Conservation (phyloP, 2,329 filamentous ascomycete genomes). For the Macrophomina phaseolina region DNA sequence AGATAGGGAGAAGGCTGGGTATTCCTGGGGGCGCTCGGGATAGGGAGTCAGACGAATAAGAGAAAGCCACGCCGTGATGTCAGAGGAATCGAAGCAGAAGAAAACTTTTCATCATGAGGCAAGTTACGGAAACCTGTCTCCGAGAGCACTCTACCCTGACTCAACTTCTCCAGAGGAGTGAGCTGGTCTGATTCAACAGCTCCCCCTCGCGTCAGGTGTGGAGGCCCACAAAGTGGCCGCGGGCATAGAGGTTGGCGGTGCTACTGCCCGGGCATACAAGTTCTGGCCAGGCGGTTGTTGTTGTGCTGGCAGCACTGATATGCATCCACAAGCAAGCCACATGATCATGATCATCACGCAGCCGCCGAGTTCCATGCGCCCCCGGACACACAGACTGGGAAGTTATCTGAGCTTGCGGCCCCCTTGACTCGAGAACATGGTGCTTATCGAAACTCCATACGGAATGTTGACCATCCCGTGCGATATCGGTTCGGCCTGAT, state of each 20-base stretch:
- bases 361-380: constrained; percentile 13
- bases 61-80: constrained; percentile 6
- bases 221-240: constrained; percentile 8
- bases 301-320: constrained; percentile 18
- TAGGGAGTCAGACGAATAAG: constrained; percentile 1
- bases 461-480: constrained; percentile 1
- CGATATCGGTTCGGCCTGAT: constrained; percentile 14
- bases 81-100: constrained; percentile 8
- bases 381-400: constrained; percentile 23
- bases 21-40: constrained; percentile 1
- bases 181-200: constrained; percentile 16
- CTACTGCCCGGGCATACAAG: constrained; percentile 23
- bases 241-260: constrained; percentile 12
- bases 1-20: constrained; percentile 9
- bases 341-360: constrained; percentile 25
- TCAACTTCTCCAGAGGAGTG: constrained; percentile 20
- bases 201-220: constrained; percentile 18
- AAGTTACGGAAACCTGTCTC: constrained; percentile 17
- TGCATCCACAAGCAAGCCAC: constrained; percentile 18
- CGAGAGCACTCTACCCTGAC: constrained; percentile 15
- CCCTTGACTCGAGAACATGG: constrained; percentile 9
- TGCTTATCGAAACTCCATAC: constrained; percentile 17
- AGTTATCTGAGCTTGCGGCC: constrained; percentile 11
- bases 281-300: constrained; percentile 1
- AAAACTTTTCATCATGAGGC: constrained; percentile 22